These are phyloP conservation scores for Yarrowia sp. DNA, from an alignment of 805 yeast species.

Conservation along the genomic window DNA sequence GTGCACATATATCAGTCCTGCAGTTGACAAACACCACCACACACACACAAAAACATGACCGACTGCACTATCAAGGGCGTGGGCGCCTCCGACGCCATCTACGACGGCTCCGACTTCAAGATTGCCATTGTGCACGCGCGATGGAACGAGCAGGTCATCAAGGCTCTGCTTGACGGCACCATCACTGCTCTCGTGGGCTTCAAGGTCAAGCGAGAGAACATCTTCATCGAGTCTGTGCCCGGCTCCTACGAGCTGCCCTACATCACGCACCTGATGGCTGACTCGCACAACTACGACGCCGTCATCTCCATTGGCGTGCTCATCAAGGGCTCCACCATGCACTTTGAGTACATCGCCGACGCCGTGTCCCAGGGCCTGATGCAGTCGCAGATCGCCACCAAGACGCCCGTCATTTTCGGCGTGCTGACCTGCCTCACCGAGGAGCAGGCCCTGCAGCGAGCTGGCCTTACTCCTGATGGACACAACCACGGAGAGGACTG, in stretches of 20 bases:
- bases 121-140: constrained; percentile 93
- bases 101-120: constrained; percentile 59
- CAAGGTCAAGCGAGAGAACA: constrained; percentile 75
- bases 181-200: constrained; percentile 53
- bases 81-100: constrained; percentile 65
- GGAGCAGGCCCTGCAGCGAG: constrained; percentile 89
- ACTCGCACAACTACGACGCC: constrained; percentile 52
- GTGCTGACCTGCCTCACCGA: constrained; percentile 90
- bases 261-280: constrained; percentile 51
- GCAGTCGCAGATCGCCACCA: constrained; percentile 67
- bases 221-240: constrained; percentile 81
- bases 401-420: constrained; percentile 87
- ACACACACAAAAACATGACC: background rate
- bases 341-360: constrained; percentile 95
- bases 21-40: background rate
- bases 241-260: constrained; percentile 93
- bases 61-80: constrained; percentile 62
- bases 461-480: constrained; percentile 71
- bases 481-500: constrained; percentile 98
- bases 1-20: no score
- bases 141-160: constrained; percentile 82
- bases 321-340: constrained; percentile 97
- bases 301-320: constrained; percentile 91
- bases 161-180: constrained; percentile 78
- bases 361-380: constrained; percentile 80